A percentile compares a stretch with the other conserved stretches of the same genome.
Conservation (phyloP, 2,329 filamentous ascomycete genomes). For the Sclerotinia glacialis region DNA sequence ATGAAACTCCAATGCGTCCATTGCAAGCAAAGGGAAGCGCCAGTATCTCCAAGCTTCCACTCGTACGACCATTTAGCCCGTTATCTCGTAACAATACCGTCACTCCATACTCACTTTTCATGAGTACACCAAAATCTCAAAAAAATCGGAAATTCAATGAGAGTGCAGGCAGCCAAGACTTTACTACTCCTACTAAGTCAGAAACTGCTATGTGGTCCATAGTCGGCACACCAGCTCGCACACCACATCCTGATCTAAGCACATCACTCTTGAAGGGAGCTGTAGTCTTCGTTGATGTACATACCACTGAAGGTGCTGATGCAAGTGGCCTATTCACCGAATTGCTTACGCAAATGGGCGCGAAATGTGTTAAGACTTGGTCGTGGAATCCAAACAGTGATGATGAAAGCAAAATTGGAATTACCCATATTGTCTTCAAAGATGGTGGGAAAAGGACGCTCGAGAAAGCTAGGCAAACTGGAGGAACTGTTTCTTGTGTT, state of each 20-base stretch:
- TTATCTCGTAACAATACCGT: constrained; percentile 51
- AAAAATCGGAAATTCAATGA: constrained; percentile 8
- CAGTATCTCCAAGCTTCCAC: constrained; percentile 45
- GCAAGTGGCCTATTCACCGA: constrained; percentile 79
- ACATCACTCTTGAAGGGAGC: constrained; percentile 62
- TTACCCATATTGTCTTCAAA: constrained; percentile 89
- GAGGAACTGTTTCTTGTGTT: constrained; percentile 77
- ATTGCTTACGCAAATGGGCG: constrained; percentile 76
- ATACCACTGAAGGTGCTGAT: constrained; percentile 77
- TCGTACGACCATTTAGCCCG: constrained; percentile 43
- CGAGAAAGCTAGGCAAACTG: constrained; percentile 71
- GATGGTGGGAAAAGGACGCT: constrained; percentile 78
- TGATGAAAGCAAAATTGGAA: constrained; percentile 56
- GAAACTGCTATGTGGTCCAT: constrained; percentile 51
- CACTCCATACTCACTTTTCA: constrained; percentile 54
- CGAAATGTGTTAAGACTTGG: constrained; percentile 74
- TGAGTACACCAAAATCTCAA: constrained; percentile 36
- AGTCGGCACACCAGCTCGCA: constrained; percentile 55
- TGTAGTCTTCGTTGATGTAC: constrained; percentile 79
- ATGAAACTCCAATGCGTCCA: constrained; percentile 44
- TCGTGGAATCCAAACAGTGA: constrained; percentile 55
- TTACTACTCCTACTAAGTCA: constrained; percentile 44
- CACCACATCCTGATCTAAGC: constrained; percentile 54
- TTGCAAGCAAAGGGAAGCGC: constrained; percentile 43
- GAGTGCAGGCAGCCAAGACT: constrained; percentile 27